These are phyloP conservation scores for Macadamia tetraphylla DNA, from an alignment of 164 flowering plant genomes.

Conservation along the genomic window DNA sequence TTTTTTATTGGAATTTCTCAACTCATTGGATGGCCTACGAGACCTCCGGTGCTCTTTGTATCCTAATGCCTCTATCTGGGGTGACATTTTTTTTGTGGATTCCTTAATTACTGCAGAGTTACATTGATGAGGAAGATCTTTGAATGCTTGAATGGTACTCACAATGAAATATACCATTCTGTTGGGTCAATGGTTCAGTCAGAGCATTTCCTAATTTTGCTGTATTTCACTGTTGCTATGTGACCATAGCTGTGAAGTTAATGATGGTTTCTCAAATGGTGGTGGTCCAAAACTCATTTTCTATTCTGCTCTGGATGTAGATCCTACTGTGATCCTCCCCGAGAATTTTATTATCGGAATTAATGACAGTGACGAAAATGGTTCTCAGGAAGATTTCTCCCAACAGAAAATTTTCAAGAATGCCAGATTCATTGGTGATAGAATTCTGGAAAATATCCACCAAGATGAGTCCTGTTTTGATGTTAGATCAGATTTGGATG, in stretches of 20 bases:
- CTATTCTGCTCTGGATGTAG: conserved; percentile 6
- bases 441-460: conserved; percentile 43
- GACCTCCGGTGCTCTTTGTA: neutral
- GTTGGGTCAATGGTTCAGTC: too few relatives aligned
- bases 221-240: conserved; percentile 9
- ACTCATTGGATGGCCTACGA: neutral
- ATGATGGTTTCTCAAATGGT: neutral
- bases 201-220: neutral
- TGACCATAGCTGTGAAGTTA: conserved; percentile 3
- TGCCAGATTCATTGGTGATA: conserved; percentile 34
- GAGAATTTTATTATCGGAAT: too few relatives aligned
- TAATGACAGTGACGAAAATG: conserved; percentile 9
- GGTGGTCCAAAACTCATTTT: conserved; percentile 9
- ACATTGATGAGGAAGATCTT: too few relatives aligned
- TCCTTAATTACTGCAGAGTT: too few relatives aligned
- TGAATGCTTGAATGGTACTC: too few relatives aligned
- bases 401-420: conserved; percentile 28
- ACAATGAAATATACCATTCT: too few relatives aligned
- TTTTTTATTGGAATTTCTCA: neutral
- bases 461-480: conserved; percentile 78
- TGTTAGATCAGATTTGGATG: conserved; percentile 42
- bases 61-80: neutral
- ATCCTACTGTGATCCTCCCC: neutral
- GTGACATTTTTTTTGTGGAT: too few relatives aligned
- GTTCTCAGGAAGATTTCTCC: conserved; percentile 6